Evolutionary conservation across 345 rosid species (phyloP), one percentile per base, ranked within the genome.

Genomic region (Rubroshorea leprosula): DNA sequence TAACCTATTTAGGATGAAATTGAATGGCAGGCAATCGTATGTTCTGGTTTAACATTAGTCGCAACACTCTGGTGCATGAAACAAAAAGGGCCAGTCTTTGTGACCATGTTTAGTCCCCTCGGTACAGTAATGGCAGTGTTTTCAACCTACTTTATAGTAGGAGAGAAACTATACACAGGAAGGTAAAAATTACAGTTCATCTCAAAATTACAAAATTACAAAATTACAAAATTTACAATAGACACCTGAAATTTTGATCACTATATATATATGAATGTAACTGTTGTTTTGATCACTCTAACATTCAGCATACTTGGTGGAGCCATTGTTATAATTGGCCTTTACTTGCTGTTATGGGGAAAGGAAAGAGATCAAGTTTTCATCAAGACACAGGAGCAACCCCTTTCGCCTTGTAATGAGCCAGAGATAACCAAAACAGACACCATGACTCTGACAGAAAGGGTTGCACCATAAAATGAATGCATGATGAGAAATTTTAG

Each of bases 71-170:
- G 88, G 88, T 82, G 92, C 81, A 85, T 82, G 35, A 67, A 71
- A 63, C 64, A 49, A 54, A 82, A 67, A 61, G 92, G 78, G 24
- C 81, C 92, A 2, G 86, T 82, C 25, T 85, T 78, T 47, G 88
- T 73, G 19, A 77, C 92, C 71, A 71, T 82, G 80, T 82, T 85
- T 69, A 80, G 68, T 68, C 85, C 88, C 5, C 67, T 85, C 60
- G 51, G 77, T 1, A 78, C 92, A 0, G 71, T 85, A 44, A 41
- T 78, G 8, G 84, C 74, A 4, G 78, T 80, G 5, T 6, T 67
- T 12, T 45, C 80, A 9, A 82, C 92, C 11, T 85, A 80, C 70
- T 76, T 80, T 48, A 61, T 78, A 49, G 52, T 85, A 12, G 85
- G 86, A 6, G 86, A 85, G 72, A 76, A 73, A 57, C 85, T 82